Percentiles rank a stretch among this genome's conserved stretches.
phyloP scores from a whole-genome alignment of 768 basidiomycete species.

The Lactarius sp. region DNA sequence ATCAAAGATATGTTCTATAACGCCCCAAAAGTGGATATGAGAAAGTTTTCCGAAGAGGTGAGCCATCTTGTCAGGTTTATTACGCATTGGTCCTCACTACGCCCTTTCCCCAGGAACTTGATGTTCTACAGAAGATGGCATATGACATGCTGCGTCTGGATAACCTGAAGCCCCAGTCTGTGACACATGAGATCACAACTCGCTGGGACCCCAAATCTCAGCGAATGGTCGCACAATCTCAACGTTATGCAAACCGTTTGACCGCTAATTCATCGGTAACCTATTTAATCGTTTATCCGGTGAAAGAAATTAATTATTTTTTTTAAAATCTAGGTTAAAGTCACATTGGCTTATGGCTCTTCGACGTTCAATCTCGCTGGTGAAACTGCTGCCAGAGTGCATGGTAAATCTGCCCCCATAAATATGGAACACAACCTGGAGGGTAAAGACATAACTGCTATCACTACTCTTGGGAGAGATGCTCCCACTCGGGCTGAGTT shows the following conservation, averaged over 20 bases:
- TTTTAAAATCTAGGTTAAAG: slow-evolving; percentile 19
- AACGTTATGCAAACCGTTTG: slow-evolving; percentile 17
- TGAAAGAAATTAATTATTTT: neutral
- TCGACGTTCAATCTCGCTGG: slow-evolving; percentile 30
- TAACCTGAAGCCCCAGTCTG: slow-evolving; percentile 7
- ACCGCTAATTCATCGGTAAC: neutral
- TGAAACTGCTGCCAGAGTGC: slow-evolving; percentile 23
- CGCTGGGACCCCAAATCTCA: slow-evolving; percentile 9
- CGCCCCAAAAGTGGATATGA: slow-evolving; percentile 43
- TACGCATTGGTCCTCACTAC: neutral
- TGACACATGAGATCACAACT: slow-evolving; percentile 16
- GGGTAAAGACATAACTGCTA: slow-evolving; percentile 32
- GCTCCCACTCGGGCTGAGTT: slow-evolving; percentile 56
- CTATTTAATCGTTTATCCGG: neutral
- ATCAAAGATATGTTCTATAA: slow-evolving; percentile 39
- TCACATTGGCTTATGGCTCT: slow-evolving; percentile 27
- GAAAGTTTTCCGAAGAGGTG: slow-evolving; percentile 36
- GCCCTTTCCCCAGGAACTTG: slow-evolving; percentile 2
- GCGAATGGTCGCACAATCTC: slow-evolving; percentile 19
- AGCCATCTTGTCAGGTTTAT: slow-evolving; percentile 9
- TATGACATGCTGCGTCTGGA: slow-evolving; percentile 16
- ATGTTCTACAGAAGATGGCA: slow-evolving; percentile 14
- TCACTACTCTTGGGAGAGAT: slow-evolving; percentile 52
- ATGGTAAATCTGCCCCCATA: slow-evolving; percentile 27
- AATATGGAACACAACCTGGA: slow-evolving; percentile 28